Evolutionary conservation across 805 yeast species (phyloP).

Genomic region (Sporopachydermia lactativora): DNA sequence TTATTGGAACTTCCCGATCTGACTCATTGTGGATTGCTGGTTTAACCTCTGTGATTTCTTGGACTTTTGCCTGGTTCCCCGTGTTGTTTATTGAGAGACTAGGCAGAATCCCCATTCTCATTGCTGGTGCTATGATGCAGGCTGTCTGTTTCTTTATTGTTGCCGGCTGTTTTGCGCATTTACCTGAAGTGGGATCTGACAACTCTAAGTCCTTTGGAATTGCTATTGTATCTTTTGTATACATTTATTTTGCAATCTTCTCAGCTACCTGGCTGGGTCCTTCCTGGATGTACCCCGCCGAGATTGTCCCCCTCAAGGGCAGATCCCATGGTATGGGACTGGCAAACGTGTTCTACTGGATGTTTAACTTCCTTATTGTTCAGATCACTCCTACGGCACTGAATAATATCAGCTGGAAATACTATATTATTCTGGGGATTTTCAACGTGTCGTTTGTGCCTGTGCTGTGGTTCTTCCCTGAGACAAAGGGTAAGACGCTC

Average conservation of each 20-base stretch:
- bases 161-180: slow-evolving; percentile 4
- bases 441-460: slow-evolving; percentile 34
- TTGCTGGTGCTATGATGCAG: slow-evolving; percentile 10
- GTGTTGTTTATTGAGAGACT: slow-evolving; percentile 9
- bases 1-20: slow-evolving; percentile 3
- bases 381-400: slow-evolving; percentile 32
- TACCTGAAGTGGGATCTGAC: slow-evolving; percentile 4
- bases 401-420: slow-evolving; percentile 33
- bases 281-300: slow-evolving; percentile 18
- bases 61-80: slow-evolving; percentile 7
- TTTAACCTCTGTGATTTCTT: slow-evolving; percentile 6
- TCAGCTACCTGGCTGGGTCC: slow-evolving; percentile 18
- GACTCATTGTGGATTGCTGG: slow-evolving; percentile 8
- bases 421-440: slow-evolving; percentile 46
- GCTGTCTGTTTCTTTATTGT: slow-evolving; percentile 7
- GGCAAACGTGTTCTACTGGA: slow-evolving; percentile 5
- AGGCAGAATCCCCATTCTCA: slow-evolving; percentile 10
- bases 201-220: slow-evolving; percentile 3
- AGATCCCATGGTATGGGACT: slow-evolving; percentile 14
- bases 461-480: slow-evolving; percentile 40
- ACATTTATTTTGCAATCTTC: slow-evolving; percentile 9
- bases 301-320: slow-evolving; percentile 16
- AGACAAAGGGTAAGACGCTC: slow-evolving; percentile 44
- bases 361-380: slow-evolving; percentile 4
- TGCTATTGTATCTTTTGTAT: slow-evolving; percentile 4